Conservation (phyloP, 352 stramenopile species). For the Thraustotheca clavata region DNA sequence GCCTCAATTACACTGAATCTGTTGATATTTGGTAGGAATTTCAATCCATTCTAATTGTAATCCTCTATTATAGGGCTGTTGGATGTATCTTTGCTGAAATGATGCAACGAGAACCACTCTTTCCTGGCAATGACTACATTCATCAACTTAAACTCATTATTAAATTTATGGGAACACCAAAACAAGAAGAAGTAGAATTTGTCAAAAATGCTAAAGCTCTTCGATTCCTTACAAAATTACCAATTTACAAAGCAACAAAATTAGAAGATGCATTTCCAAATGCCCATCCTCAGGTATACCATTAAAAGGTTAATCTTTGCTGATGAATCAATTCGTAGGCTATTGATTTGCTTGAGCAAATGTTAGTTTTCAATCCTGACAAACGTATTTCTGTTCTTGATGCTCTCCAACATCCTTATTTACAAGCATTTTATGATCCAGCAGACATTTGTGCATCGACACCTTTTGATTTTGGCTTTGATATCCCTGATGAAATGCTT, state of each 20-base stretch:
- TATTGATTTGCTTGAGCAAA: slow-evolving; percentile 48
- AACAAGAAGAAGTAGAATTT: slow-evolving; percentile 58
- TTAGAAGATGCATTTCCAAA: slow-evolving; percentile 50
- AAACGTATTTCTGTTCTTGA: slow-evolving; percentile 60
- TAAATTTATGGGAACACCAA: slow-evolving; percentile 54
- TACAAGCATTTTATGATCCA: slow-evolving; percentile 31
- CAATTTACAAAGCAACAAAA: slow-evolving; percentile 68
- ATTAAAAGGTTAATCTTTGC: background rate
- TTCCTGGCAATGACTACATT: slow-evolving; percentile 84
- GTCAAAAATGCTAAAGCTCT: slow-evolving; percentile 25
- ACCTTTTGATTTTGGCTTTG: slow-evolving; percentile 58
- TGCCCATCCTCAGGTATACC: slow-evolving; percentile 9
- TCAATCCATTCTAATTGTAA: background rate
- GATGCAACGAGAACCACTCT: slow-evolving; percentile 92
- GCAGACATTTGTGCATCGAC: slow-evolving; percentile 32
- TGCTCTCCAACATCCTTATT: slow-evolving; percentile 53
- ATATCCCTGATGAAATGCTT: slow-evolving; percentile 51
- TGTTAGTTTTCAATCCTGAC: slow-evolving; percentile 62
- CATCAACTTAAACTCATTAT: slow-evolving; percentile 79
- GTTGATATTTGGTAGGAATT: slow-evolving; percentile 84
- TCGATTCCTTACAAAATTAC: slow-evolving; percentile 32
- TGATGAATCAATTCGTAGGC: slow-evolving; percentile 21
- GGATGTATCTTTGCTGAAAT: slow-evolving; percentile 99
- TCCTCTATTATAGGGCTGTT: slow-evolving; percentile 57
- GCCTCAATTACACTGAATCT: slow-evolving; percentile 90